Evolutionary conservation across 179 eudicot genomes (phyloP), one percentile per base, ranked within the genome.

Genomic region (Spinacia oleracea): DNA sequence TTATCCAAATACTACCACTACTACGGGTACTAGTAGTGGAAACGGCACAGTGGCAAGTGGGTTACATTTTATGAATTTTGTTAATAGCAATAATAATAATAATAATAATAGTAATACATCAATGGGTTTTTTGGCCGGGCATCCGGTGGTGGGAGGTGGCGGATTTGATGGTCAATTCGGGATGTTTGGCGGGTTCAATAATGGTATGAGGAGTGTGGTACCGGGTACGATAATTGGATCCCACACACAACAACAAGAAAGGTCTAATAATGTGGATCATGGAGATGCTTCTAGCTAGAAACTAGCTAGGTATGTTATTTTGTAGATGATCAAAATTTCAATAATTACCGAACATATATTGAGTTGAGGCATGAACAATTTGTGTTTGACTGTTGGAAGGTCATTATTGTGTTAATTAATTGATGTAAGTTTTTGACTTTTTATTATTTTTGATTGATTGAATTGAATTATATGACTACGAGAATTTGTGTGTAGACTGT

Each of bases 131-230:
- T 66, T 77, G n/a, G 45, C 77, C 43, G 85, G 85, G 25, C 85
- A 82, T 11, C 85, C 79, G 56, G 46, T 70, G 59, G 78, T 43
- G 69, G 80, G 67, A 0, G 82, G 81, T 16, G 83, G 75, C 21
- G 84, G 81, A 15, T 77, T 29, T 5, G 91, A 86, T 0, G 88
- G 89, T 3, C 90, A 91, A 23, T 72, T 84, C 1, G 85, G 89
- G 25, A 84, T 87, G 89, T 75, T 86, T 0, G 86, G 87, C 10
- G 88, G 90, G 15, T 51, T 89, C 38, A 87, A 79, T 50, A 78
- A 82, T 16, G 84, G 81, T 45, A n/a, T 68, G 9, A 78, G 79
- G 25, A 43, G 45, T 32, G 45, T 51, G 12, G 60, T 60, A 14
- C 53, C 78, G 46, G 78, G 81, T 34, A 45, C 35, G 3, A 34